Conservation (phyloP, 2,329 filamentous ascomycete genomes). For the Xylaria polymorpha region DNA sequence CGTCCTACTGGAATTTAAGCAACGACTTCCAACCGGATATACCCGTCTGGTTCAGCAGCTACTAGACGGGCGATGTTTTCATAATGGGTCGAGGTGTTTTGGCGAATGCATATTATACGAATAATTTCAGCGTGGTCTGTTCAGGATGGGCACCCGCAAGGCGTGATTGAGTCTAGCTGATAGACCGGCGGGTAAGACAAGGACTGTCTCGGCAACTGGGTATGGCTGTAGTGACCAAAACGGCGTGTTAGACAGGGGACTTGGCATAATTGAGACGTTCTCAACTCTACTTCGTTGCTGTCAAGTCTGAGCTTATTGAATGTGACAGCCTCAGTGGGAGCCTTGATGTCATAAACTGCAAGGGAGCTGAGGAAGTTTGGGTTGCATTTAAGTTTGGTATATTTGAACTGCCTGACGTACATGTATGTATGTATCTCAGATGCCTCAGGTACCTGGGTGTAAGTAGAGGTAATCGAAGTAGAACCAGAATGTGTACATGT, state of each 20-base stretch:
- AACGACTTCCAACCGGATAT: constrained; percentile 36
- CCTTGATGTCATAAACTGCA: background rate
- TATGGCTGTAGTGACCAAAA: background rate
- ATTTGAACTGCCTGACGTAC: no score
- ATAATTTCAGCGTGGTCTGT: background rate
- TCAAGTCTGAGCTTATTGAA: background rate
- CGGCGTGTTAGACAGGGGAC: background rate
- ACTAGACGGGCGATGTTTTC: constrained; percentile 3
- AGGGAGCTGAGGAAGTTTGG: background rate
- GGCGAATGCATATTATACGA: background rate
- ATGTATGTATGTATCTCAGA: no score
- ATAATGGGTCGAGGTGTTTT: background rate
- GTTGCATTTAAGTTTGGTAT: background rate
- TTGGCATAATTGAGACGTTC: background rate
- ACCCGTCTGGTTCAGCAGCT: constrained; percentile 36
- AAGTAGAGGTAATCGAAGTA: no score
- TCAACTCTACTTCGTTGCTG: background rate
- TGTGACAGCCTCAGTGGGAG: background rate
- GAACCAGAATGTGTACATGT: no score
- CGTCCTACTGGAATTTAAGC: constrained; percentile 29
- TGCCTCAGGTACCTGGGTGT: no score
- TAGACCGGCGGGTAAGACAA: background rate
- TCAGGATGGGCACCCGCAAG: background rate
- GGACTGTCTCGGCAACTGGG: background rate
- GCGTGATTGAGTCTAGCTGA: background rate